Conservation (phyloP, 73 alveolate genomes). For the Paramecium sonneborni region DNA sequence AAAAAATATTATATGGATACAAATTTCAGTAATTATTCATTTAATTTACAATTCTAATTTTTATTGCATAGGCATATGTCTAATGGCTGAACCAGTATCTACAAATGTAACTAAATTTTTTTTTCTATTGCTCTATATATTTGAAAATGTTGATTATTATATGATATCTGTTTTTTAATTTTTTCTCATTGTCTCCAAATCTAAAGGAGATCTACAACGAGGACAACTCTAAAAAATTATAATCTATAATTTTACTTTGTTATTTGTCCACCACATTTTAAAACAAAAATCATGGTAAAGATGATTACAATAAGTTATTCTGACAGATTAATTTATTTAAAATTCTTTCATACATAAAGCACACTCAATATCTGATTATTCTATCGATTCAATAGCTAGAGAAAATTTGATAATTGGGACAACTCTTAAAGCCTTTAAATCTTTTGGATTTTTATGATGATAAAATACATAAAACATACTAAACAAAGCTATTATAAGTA, state of each 20-base stretch:
- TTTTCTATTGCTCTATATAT: background rate
- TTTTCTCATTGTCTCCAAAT: slow-evolving; percentile 24
- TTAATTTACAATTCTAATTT: background rate
- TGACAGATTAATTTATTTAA: background rate
- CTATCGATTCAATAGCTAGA: background rate
- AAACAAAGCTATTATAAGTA: background rate
- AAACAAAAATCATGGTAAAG: slow-evolving; percentile 17
- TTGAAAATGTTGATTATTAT: background rate
- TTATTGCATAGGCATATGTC: background rate
- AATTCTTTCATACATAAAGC: background rate
- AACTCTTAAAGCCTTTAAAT: background rate
- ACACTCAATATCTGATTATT: background rate
- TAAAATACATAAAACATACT: background rate
- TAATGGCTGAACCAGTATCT: background rate
- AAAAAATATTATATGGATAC: background rate
- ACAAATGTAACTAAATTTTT: slow-evolving; percentile 17
- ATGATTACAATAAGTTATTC: slow-evolving; percentile 36
- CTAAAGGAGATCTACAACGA: background rate
- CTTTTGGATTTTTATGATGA: background rate
- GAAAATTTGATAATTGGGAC: background rate
- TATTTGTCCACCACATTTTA: slow-evolving; percentile 4
- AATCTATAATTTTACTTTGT: background rate
- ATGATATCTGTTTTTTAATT: background rate
- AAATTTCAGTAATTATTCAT: background rate
- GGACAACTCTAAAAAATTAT: slow-evolving; percentile 15